Evolutionary conservation across 768 basidiomycete species (phyloP).

Genomic region (Boletus huronensis): DNA sequence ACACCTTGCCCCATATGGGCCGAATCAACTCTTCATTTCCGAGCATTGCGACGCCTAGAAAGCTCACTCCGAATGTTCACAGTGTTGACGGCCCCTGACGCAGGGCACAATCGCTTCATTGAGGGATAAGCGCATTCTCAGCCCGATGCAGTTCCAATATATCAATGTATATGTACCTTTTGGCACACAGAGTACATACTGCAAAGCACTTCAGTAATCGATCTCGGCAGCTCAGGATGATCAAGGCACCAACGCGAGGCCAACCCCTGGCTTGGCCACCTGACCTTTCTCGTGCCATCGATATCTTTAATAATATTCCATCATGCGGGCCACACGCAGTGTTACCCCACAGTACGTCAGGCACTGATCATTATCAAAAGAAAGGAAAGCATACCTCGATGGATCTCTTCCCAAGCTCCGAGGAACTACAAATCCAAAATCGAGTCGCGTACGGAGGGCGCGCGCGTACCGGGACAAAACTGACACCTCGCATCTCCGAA

Average conservation of each 20-base stretch:
- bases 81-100: background rate
- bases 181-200: background rate
- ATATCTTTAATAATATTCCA: background rate
- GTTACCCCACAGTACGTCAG: background rate
- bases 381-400: background rate
- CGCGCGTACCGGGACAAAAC: background rate
- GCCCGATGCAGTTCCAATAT: background rate
- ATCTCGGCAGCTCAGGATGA: background rate
- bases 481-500: background rate
- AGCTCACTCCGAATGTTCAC: background rate
- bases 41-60: background rate
- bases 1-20: background rate
- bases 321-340: background rate
- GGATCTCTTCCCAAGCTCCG: background rate
- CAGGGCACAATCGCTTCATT: background rate
- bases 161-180: background rate
- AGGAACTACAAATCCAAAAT: background rate
- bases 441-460: too few relatives aligned
- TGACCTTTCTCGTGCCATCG: background rate
- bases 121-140: background rate
- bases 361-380: conserved; percentile 4
- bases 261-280: background rate
- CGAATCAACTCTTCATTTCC: background rate
- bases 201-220: background rate
- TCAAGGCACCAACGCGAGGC: background rate